Conservation (phyloP, 345 rosid genomes). For the Brassica cretica region DNA sequence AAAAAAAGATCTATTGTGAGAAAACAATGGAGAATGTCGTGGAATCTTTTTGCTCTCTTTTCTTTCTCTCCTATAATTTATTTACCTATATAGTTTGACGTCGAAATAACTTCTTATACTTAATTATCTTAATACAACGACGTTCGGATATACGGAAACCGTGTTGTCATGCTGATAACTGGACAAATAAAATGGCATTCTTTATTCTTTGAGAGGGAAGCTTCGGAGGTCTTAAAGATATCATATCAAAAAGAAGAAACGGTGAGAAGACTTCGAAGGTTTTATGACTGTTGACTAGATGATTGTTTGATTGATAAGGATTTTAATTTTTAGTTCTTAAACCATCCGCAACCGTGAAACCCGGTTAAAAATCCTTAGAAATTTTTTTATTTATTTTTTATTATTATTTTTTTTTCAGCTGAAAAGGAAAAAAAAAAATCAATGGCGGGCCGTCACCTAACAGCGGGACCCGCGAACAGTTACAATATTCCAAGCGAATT, state of each 20-base stretch:
- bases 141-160: background rate
- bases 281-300: background rate
- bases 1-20: background rate
- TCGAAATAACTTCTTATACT: background rate
- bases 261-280: background rate
- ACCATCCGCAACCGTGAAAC: too few relatives aligned
- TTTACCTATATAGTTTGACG: background rate
- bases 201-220: background rate
- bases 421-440: too few relatives aligned
- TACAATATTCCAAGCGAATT: too few relatives aligned
- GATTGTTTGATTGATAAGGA: background rate
- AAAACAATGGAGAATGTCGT: constrained; percentile 34
- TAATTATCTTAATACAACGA: background rate
- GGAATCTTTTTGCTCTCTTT: constrained; percentile 20
- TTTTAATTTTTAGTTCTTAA: constrained; percentile 15
- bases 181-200: background rate
- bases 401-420: too few relatives aligned
- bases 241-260: background rate
- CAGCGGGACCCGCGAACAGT: too few relatives aligned
- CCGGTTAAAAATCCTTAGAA: too few relatives aligned
- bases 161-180: constrained; percentile 2
- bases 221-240: background rate
- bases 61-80: background rate
- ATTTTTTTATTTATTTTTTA: too few relatives aligned
- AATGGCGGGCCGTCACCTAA: too few relatives aligned